A percentile compares a stretch with the other conserved stretches of the same genome.
These are phyloP conservation scores for Gynochthodes officinalis DNA, from an alignment of 257 asterid species.

Conservation along the genomic window DNA sequence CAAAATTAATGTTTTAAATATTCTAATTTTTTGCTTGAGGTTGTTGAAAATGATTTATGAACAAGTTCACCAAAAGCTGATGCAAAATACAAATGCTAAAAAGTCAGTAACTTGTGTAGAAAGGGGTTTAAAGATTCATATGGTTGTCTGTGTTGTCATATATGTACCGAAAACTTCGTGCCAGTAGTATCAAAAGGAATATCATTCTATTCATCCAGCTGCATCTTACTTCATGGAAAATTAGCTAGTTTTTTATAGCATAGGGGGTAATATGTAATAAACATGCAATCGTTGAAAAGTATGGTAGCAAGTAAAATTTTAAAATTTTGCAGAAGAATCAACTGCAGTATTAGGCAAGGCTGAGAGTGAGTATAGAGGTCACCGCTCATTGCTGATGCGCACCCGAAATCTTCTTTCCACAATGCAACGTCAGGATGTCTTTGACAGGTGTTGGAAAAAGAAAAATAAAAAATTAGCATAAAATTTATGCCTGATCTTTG, in stretches of 20 bases:
- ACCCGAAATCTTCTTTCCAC: constrained; percentile 89
- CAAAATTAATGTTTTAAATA: background rate
- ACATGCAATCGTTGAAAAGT: background rate
- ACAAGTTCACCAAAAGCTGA: background rate
- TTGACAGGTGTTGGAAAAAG: constrained; percentile 55
- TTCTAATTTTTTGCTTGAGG: background rate
- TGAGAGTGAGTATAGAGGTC: constrained; percentile 92
- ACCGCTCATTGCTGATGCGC: constrained; percentile 68
- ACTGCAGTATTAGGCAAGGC: constrained; percentile 72
- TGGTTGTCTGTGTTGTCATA: background rate
- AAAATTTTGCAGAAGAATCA: constrained; percentile 78
- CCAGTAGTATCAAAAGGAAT: background rate
- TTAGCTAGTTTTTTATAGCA: background rate
- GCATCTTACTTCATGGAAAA: background rate
- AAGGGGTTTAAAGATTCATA: background rate
- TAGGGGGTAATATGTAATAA: background rate
- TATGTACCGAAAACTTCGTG: background rate
- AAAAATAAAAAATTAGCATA: background rate
- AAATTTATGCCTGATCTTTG: background rate
- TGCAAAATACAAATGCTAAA: constrained; percentile 2
- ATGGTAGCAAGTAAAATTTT: constrained; percentile 13
- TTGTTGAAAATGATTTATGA: background rate
- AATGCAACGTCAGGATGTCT: constrained; percentile 82
- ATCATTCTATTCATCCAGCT: background rate
- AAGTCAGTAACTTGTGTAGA: background rate